Conservation (phyloP, 805 yeast species). For the Blastobotrys peoriensis region DNA sequence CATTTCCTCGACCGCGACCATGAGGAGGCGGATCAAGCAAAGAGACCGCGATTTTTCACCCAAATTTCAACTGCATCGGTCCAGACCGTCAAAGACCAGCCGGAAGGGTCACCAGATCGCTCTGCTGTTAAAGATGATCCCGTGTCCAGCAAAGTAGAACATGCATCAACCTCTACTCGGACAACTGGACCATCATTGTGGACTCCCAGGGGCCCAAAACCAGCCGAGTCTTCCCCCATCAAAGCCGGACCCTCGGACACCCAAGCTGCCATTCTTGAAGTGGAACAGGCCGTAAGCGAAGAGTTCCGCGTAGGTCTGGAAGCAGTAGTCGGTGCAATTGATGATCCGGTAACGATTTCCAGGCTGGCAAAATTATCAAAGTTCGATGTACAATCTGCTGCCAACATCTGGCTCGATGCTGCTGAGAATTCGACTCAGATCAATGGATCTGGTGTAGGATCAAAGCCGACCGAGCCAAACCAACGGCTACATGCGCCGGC, state of each 20-base stretch:
- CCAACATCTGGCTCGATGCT: constrained; percentile 24
- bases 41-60: neutral
- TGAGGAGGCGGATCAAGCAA: neutral
- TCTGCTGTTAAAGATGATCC: neutral
- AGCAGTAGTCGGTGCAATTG: constrained; percentile 25
- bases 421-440: neutral
- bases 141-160: too few relatives aligned
- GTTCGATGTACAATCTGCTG: constrained; percentile 24
- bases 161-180: neutral
- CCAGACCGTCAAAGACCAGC: neutral
- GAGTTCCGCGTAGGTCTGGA: constrained; percentile 20
- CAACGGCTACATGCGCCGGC: neutral
- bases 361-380: constrained; percentile 18
- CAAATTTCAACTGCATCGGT: neutral
- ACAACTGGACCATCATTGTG: neutral
- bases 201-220: too few relatives aligned
- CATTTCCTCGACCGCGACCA: neutral
- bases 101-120: neutral
- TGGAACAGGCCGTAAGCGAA: neutral
- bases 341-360: constrained; percentile 12
- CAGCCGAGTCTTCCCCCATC: neutral
- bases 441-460: neutral
- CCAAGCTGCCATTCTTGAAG: constrained; percentile 7
- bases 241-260: neutral
- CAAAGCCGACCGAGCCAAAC: neutral